A percentile compares a stretch with the other conserved stretches of the same genome.
Conservation (phyloP, 2,329 filamentous ascomycete species). For the Clarireedia hainanense region DNA sequence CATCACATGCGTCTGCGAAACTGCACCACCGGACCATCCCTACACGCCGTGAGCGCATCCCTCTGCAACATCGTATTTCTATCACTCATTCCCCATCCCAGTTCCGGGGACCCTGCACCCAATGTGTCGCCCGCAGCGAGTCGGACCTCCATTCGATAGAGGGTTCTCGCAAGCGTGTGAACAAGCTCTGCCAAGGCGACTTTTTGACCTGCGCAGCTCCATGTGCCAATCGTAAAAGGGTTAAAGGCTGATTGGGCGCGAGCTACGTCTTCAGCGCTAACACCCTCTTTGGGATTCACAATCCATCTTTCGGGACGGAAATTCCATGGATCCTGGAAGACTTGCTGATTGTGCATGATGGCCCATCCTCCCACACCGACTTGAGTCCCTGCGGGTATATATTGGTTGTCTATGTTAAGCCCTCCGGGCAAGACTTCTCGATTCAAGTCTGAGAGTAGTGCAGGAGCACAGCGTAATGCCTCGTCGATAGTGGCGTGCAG, state of each 20-base stretch:
- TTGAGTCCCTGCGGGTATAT: slow-evolving; percentile 34
- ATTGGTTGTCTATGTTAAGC: slow-evolving; percentile 21
- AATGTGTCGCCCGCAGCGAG: slow-evolving; percentile 33
- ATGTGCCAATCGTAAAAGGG: slow-evolving; percentile 21
- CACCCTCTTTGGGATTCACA: neutral
- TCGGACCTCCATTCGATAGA: slow-evolving; percentile 11
- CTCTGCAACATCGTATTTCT: neutral
- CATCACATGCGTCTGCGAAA: neutral
- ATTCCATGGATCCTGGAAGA: slow-evolving; percentile 34
- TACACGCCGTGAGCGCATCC: neutral
- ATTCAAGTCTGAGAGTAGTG: neutral
- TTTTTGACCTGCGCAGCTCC: slow-evolving; percentile 21
- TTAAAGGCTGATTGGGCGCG: slow-evolving; percentile 17
- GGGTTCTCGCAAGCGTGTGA: slow-evolving; percentile 14
- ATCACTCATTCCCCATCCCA: slow-evolving; percentile 22
- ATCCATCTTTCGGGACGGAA: slow-evolving; percentile 42
- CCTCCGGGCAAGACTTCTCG: slow-evolving; percentile 17
- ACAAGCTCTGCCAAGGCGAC: slow-evolving; percentile 22
- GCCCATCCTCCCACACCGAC: slow-evolving; percentile 38
- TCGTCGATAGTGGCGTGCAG: neutral
- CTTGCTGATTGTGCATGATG: slow-evolving; percentile 36
- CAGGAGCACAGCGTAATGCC: neutral
- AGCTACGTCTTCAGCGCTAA: neutral
- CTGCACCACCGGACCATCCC: neutral
- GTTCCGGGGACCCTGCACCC: slow-evolving; percentile 40